phyloP scores from a whole-genome alignment of 1,139 yeast species.

The Geotrichum australiense region DNA sequence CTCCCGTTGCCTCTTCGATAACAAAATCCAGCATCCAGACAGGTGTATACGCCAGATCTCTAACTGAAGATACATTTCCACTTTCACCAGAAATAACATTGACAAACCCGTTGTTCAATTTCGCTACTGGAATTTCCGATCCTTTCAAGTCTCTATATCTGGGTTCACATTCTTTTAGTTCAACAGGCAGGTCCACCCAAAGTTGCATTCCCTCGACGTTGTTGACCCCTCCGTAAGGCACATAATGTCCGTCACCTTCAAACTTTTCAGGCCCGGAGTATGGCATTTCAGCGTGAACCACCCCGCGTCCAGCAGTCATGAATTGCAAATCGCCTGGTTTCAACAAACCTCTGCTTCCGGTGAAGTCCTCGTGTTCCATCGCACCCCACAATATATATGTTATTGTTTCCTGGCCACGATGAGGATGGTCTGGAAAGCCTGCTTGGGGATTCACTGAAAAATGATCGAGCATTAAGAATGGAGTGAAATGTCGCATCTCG shows the following conservation, averaged over 20 bases:
- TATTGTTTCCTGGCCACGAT: conserved; percentile 84
- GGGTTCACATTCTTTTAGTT: conserved; percentile 60
- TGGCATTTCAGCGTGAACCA: conserved; percentile 84
- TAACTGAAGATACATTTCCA: conserved; percentile 65
- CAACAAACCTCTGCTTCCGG: conserved; percentile 72
- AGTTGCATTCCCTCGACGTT: conserved; percentile 54
- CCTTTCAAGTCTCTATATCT: conserved; percentile 68
- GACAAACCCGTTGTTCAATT: conserved; percentile 54
- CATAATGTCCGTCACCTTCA: conserved; percentile 40
- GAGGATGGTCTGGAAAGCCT: conserved; percentile 94
- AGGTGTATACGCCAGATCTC: conserved; percentile 76
- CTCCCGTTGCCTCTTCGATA: conserved; percentile 69
- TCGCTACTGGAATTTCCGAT: conserved; percentile 60
- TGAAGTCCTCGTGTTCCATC: conserved; percentile 86
- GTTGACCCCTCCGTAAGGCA: conserved; percentile 44
- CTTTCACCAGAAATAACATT: conserved; percentile 73
- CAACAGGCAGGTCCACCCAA: conserved; percentile 78
- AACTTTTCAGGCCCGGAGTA: conserved; percentile 33
- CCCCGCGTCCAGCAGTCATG: conserved; percentile 91
- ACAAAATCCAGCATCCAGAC: conserved; percentile 35
- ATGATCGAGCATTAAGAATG: conserved; percentile 81
- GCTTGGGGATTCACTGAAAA: conserved; percentile 55
- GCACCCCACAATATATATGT: conserved; percentile 68
- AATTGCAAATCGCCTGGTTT: conserved; percentile 85
- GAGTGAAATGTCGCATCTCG: conserved; percentile 65